phyloP scores from a whole-genome alignment of 768 basidiomycete genomes.

The Naganishia friedmannii region DNA sequence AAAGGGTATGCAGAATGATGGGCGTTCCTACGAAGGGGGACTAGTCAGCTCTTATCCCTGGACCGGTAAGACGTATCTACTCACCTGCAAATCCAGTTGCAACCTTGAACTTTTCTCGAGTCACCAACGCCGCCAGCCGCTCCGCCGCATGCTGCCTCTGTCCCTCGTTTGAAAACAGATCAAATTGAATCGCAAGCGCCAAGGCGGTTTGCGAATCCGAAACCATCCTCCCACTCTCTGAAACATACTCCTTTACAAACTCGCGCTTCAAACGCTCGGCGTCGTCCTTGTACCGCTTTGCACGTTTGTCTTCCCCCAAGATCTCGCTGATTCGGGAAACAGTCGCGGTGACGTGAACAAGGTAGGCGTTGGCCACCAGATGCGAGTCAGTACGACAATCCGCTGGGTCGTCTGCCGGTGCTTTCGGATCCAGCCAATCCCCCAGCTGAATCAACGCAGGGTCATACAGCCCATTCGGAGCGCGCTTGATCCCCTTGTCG shows the following conservation, averaged over 20 bases:
- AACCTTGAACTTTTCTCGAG: conserved; percentile 40
- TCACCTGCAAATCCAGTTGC: conserved; percentile 44
- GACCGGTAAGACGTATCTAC: neutral
- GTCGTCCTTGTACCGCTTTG: conserved; percentile 34
- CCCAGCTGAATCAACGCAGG: conserved; percentile 34
- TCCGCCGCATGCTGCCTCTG: conserved; percentile 20
- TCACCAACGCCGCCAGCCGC: conserved; percentile 28
- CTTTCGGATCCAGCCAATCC: conserved; percentile 47
- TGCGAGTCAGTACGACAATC: conserved; percentile 39
- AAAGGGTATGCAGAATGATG: conserved; percentile 40
- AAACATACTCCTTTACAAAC: conserved; percentile 42
- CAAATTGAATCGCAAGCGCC: conserved; percentile 42
- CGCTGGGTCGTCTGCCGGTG: conserved; percentile 37
- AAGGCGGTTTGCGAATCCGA: conserved; percentile 45
- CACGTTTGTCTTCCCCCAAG: conserved; percentile 36
- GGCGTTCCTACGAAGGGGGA: conserved; percentile 38
- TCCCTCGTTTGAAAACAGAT: conserved; percentile 31
- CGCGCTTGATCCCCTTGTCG: conserved; percentile 40
- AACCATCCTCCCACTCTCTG: conserved; percentile 38
- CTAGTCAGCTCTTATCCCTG: neutral
- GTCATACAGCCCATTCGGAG: conserved; percentile 35
- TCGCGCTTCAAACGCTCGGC: conserved; percentile 27
- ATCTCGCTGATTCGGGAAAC: conserved; percentile 34
- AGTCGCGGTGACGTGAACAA: conserved; percentile 38
- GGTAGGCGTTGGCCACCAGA: conserved; percentile 46